phyloP scores from a whole-genome alignment of 2,329 filamentous ascomycete genomes.

The Penicillium concentricum region DNA sequence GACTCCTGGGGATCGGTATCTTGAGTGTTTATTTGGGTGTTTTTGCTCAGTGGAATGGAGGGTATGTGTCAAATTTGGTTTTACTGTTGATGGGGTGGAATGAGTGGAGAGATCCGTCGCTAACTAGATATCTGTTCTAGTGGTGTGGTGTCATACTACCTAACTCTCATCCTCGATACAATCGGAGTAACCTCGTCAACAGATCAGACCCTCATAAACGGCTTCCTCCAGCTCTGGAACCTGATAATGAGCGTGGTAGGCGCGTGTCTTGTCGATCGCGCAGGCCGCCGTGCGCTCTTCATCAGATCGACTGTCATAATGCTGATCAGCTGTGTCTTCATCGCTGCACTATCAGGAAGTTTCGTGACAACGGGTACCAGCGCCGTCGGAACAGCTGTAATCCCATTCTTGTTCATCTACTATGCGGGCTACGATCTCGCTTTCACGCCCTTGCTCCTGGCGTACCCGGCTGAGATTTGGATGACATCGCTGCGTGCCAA shows the following conservation, averaged over 20 bases:
- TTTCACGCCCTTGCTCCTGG: conserved; percentile 21
- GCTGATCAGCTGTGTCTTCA: conserved; percentile 18
- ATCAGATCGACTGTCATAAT: conserved; percentile 14
- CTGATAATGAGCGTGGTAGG: conserved; percentile 13
- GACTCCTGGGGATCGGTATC: conserved; percentile 14
- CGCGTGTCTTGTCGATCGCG: conserved; percentile 11
- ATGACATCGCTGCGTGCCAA: conserved; percentile 23
- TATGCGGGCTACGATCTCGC: conserved; percentile 28
- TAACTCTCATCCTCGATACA: conserved; percentile 10
- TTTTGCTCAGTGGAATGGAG: conserved; percentile 15
- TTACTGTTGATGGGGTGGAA: neutral
- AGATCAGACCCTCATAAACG: conserved; percentile 15
- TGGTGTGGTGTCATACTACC: conserved; percentile 14
- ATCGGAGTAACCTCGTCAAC: conserved; percentile 12
- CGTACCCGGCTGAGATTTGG: conserved; percentile 28
- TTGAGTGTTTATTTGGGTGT: conserved; percentile 9
- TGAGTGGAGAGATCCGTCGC: neutral
- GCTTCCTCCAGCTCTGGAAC: conserved; percentile 19
- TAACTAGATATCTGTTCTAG: neutral
- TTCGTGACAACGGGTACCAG: conserved; percentile 16
- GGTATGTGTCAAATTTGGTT: neutral
- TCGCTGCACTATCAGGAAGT: conserved; percentile 24
- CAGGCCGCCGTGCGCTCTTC: conserved; percentile 13
- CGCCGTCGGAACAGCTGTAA: conserved; percentile 25
- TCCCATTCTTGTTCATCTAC: conserved; percentile 31